Percentiles rank a stretch among this genome's conserved stretches.
phyloP scores from a whole-genome alignment of 83 land plant species.

The Larix sibirica region DNA sequence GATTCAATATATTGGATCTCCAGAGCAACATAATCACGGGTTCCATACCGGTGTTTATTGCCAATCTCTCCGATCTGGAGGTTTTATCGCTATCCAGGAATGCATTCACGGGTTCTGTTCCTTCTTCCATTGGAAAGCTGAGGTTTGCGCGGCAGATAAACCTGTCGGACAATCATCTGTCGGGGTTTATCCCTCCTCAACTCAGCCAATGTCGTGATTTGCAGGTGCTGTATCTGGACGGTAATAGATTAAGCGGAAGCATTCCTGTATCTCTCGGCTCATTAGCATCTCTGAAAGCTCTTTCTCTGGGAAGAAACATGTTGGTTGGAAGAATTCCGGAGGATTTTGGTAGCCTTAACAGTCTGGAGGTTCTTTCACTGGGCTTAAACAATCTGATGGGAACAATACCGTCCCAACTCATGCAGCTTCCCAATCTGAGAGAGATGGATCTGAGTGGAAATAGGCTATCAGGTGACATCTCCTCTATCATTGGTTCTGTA shows the following conservation, averaged over 20 bases:
- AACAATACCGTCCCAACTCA: slow-evolving; percentile 36
- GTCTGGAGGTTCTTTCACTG: slow-evolving; percentile 46
- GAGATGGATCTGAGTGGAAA: slow-evolving; percentile 59
- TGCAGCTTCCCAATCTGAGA: slow-evolving; percentile 47
- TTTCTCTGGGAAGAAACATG: slow-evolving; percentile 46
- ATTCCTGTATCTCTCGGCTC: slow-evolving; percentile 43
- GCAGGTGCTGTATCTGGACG: slow-evolving; percentile 47
- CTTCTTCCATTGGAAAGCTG: slow-evolving; percentile 41
- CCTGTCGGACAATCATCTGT: slow-evolving; percentile 50
- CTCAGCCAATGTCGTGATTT: slow-evolving; percentile 34
- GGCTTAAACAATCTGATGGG: slow-evolving; percentile 57
- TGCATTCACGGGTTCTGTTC: slow-evolving; percentile 23
- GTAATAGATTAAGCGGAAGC: slow-evolving; percentile 42
- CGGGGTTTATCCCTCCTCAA: slow-evolving; percentile 56
- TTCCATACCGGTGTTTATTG: slow-evolving; percentile 40
- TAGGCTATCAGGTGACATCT: slow-evolving; percentile 44
- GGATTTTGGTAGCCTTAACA: slow-evolving; percentile 26
- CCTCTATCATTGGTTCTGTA: slow-evolving; percentile 50
- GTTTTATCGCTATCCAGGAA: slow-evolving; percentile 17
- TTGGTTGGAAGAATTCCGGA: slow-evolving; percentile 46
- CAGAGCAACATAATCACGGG: slow-evolving; percentile 46
- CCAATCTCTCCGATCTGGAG: slow-evolving; percentile 12
- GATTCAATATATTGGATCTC: slow-evolving; percentile 50
- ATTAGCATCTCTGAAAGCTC: slow-evolving; percentile 20
- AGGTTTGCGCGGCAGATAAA: slow-evolving; percentile 37